A percentile compares a stretch with the other conserved stretches of the same genome.
Evolutionary conservation across 176 grass and related monocot genomes (phyloP).

Genomic region (Panicum miliaceum): DNA sequence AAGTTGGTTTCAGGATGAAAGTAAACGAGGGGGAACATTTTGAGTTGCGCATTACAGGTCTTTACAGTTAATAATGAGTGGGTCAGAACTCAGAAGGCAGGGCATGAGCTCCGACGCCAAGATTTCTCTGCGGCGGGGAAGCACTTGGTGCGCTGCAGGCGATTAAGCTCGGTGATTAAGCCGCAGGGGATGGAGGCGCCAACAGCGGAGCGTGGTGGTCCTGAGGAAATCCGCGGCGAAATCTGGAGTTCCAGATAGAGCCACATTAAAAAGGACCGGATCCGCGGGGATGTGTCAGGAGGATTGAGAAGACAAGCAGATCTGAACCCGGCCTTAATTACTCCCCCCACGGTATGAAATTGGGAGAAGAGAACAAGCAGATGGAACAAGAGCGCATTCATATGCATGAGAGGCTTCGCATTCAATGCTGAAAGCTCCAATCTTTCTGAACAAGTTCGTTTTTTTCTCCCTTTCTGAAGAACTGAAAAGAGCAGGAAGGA

Average conservation of each 20-base stretch:
- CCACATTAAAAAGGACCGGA: conserved; percentile 40
- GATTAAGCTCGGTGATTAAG: conserved; percentile 12
- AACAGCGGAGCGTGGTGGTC: conserved; percentile 41
- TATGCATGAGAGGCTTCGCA: background rate
- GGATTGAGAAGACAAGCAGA: conserved; percentile 55
- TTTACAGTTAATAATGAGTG: conserved; percentile 2
- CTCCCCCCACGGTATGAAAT: background rate
- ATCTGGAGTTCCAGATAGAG: conserved; percentile 37
- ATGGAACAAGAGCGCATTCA: conserved; percentile 18
- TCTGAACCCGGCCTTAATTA: conserved; percentile 35
- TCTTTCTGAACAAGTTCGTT: background rate
- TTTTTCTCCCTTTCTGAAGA: background rate
- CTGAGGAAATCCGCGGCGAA: conserved; percentile 51
- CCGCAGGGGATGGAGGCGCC: background rate
- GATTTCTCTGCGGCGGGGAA: conserved; percentile 11
- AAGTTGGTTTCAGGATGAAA: background rate
- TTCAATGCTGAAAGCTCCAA: background rate
- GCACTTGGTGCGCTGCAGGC: background rate
- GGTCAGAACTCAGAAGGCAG: conserved; percentile 10
- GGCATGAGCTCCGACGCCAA: background rate
- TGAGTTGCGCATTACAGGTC: background rate
- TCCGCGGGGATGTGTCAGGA: conserved; percentile 37
- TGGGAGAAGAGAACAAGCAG: conserved; percentile 7
- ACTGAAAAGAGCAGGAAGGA: background rate
- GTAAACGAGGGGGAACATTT: background rate